Base-by-base conservation (phyloP, 2,329 filamentous ascomycete species). In the Stachybotrys chlorohalonatus region DNA sequence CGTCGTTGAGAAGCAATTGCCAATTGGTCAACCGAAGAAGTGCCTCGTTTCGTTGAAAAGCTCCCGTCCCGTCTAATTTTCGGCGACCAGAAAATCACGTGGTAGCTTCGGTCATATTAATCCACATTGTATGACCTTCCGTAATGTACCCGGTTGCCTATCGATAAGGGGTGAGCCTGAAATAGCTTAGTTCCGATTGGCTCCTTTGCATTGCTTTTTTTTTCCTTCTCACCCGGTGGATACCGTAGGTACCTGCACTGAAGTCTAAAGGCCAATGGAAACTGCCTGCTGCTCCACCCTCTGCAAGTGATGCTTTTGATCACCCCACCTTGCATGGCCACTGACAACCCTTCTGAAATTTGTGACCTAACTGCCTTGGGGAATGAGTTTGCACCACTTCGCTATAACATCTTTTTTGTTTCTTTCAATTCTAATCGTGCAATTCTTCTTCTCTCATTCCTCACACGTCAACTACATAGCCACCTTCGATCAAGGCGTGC, bases 1-100 rank as follows among this genome's bases (percentile, higher is more conserved):
- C 69, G 70, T 75, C 73, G 69, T 66, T 62, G 59, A 65, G 63
- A 65, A 66, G 64, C 66, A 70, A 68, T 70, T 65, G 66, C 64
- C 66, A 70, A 68, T 70, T 65, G 66, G 61, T 66, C 68, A 64
- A 42, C 64, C 63, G 64, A 66, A 70, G 68, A 73, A 72, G 71
- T 72, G 66, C 69, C 70, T 71, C 69, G 70, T 71, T 62, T 71
- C 69, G 70, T 71, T 62, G 61, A 71, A 66, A 69, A 69, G 68
- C 64, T 72, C 64, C 70, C 70, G 70, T 71, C 64, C 70, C 70
- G 70, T 73, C 67, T 73, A 73, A 72, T 73, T 73, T 73, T 73
- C 70, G 70, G 69, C 24, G 59, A 60, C 62, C 64, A 65, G 62
- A 61, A 59, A 65, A 53, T 54, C 70, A 73, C 70, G 70, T 73